Conservation (phyloP, 202 grass and related monocot species). For the Hordeum pubiflorum region DNA sequence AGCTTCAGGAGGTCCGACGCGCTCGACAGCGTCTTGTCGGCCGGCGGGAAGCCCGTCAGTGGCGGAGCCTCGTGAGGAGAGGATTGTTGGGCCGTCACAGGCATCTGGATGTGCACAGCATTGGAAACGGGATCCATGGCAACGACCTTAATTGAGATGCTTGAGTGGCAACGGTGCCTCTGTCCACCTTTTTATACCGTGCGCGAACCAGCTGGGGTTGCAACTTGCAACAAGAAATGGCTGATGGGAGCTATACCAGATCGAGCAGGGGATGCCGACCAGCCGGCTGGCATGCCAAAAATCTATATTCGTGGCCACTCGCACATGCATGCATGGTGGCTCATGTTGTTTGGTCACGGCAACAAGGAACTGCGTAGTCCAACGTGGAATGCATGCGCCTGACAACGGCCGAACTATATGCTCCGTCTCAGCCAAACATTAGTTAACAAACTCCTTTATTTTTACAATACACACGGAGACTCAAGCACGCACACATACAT, state of each 20-base stretch:
- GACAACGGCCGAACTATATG: background rate
- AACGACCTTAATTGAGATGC: background rate
- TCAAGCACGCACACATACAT: too few species aligned
- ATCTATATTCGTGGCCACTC: background rate
- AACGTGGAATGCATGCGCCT: background rate
- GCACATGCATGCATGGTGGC: background rate
- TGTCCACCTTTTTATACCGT: background rate
- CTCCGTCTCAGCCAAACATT: background rate
- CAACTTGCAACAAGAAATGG: background rate
- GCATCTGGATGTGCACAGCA: constrained; percentile 13
- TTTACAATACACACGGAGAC: too few species aligned
- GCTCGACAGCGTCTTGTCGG: constrained; percentile 32
- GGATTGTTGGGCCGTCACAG: background rate
- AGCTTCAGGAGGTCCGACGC: constrained; percentile 47
- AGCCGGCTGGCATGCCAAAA: background rate
- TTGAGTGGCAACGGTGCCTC: background rate
- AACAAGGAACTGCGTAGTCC: background rate
- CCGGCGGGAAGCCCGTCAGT: background rate
- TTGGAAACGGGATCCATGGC: constrained; percentile 5
- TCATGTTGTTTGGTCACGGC: background rate
- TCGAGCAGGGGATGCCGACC: background rate
- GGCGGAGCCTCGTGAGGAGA: background rate
- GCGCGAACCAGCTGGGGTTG: background rate
- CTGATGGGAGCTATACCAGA: constrained; percentile 2
- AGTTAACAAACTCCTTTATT: too few species aligned